Evolutionary conservation across 768 basidiomycete genomes (phyloP).

Genomic region (Xerocomellus chrysenteron): DNA sequence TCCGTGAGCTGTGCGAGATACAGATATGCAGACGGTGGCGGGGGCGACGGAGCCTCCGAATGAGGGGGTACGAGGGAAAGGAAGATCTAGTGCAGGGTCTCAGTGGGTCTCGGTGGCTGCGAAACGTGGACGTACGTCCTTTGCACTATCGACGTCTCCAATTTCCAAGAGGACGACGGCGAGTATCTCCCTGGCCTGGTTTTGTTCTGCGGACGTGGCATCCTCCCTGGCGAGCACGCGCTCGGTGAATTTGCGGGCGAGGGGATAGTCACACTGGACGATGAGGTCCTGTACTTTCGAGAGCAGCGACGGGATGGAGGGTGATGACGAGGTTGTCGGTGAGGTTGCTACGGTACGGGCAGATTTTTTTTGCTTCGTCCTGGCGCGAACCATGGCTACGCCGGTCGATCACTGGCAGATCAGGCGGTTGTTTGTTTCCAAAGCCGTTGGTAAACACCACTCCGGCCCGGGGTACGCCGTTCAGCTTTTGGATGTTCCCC

Average conservation of each 20-base stretch:
- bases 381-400: constrained; percentile 52
- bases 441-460: constrained; percentile 13
- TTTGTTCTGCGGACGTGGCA: constrained; percentile 43
- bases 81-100: constrained; percentile 53
- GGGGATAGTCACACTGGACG: constrained; percentile 80
- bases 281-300: constrained; percentile 82
- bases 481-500: too few species aligned
- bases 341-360: constrained; percentile 18
- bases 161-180: constrained; percentile 78
- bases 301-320: constrained; percentile 54
- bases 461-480: neutral
- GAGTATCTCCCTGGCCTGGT: constrained; percentile 74
- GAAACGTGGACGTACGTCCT: constrained; percentile 46
- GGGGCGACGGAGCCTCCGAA: constrained; percentile 54
- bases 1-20: constrained; percentile 87
- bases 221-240: constrained; percentile 64
- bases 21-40: constrained; percentile 76
- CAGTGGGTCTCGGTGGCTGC: neutral
- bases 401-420: constrained; percentile 3
- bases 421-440: constrained; percentile 20
- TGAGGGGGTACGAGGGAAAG: constrained; percentile 57
- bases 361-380: constrained; percentile 40
- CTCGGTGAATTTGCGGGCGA: constrained; percentile 69
- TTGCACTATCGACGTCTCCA: constrained; percentile 73
- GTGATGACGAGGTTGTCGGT: constrained; percentile 26